A percentile compares a stretch with the other conserved stretches of the same genome.
These are phyloP conservation scores for Trichaptum fuscoviolaceum DNA, from an alignment of 768 basidiomycete genomes.

Conservation along the genomic window DNA sequence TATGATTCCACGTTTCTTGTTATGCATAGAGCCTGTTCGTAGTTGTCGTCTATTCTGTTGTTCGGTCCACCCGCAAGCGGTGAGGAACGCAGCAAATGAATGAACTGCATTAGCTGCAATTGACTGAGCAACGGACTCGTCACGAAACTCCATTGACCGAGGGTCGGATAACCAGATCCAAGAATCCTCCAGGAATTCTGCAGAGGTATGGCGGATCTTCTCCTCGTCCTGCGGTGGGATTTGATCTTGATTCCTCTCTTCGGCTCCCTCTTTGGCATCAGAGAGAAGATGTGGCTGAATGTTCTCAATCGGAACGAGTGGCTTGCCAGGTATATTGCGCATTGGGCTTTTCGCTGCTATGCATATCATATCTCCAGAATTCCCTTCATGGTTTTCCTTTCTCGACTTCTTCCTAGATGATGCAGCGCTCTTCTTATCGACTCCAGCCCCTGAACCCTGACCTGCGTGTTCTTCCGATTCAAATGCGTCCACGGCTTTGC, in stretches of 20 bases:
- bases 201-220: background rate
- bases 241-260: background rate
- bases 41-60: background rate
- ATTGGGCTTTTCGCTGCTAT: conserved; percentile 16
- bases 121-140: conserved; percentile 16
- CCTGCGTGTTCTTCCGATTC: conserved; percentile 27
- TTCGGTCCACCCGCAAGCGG: conserved; percentile 40
- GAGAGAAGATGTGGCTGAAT: no score
- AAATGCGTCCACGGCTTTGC: background rate
- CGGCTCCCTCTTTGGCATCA: background rate
- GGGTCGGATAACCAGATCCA: conserved; percentile 16
- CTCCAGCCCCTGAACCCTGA: conserved; percentile 30
- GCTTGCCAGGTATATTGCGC: conserved; percentile 12
- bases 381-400: conserved; percentile 38
- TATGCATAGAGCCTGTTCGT: background rate
- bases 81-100: conserved; percentile 40
- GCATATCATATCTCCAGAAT: conserved; percentile 26
- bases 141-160: conserved; percentile 24
- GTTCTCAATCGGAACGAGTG: background rate
- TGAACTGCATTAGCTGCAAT: conserved; percentile 31
- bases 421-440: background rate
- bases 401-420: conserved; percentile 33
- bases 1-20: background rate
- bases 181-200: conserved; percentile 16
- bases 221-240: conserved; percentile 12